These are phyloP conservation scores for Zymoseptoria crescenta DNA, from an alignment of 2,329 filamentous ascomycete species.

Conservation along the genomic window DNA sequence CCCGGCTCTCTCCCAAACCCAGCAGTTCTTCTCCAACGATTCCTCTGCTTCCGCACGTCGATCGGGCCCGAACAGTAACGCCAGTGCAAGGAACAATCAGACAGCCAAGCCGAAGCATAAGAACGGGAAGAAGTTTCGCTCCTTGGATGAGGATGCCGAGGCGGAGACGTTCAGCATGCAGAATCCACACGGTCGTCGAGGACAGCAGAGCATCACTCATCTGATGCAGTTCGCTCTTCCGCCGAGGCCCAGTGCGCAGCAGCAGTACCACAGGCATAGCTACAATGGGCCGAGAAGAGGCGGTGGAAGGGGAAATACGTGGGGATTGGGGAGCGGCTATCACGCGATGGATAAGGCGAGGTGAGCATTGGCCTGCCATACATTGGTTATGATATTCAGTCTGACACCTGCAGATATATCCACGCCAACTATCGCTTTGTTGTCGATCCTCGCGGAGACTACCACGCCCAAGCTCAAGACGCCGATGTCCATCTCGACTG, in stretches of 20 bases:
- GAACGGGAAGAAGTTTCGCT: conserved; percentile 62
- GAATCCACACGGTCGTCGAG: conserved; percentile 55
- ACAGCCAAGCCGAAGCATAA: conserved; percentile 73
- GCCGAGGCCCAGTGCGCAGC: conserved; percentile 56
- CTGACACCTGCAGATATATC: conserved; percentile 54
- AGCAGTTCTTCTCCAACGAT: conserved; percentile 37
- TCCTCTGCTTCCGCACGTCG: conserved; percentile 34
- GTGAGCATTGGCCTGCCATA: conserved; percentile 46
- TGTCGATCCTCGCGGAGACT: conserved; percentile 73
- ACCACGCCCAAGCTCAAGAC: conserved; percentile 71
- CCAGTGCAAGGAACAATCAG: conserved; percentile 66
- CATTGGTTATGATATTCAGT: neutral
- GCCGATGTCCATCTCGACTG: conserved; percentile 87
- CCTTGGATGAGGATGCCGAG: conserved; percentile 75
- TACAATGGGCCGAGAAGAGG: conserved; percentile 35
- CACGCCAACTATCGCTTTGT: conserved; percentile 98
- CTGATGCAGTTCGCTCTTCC: conserved; percentile 85
- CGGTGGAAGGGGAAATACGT: conserved; percentile 60
- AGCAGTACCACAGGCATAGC: conserved; percentile 36
- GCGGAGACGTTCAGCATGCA: conserved; percentile 50
- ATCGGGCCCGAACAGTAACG: conserved; percentile 21
- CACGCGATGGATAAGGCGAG: conserved; percentile 86
- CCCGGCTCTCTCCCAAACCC: conserved; percentile 37
- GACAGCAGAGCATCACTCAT: conserved; percentile 95
- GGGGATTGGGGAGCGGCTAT: conserved; percentile 81